Conservation (phyloP, 768 basidiomycete species). For the Sutorius australiensis region DNA sequence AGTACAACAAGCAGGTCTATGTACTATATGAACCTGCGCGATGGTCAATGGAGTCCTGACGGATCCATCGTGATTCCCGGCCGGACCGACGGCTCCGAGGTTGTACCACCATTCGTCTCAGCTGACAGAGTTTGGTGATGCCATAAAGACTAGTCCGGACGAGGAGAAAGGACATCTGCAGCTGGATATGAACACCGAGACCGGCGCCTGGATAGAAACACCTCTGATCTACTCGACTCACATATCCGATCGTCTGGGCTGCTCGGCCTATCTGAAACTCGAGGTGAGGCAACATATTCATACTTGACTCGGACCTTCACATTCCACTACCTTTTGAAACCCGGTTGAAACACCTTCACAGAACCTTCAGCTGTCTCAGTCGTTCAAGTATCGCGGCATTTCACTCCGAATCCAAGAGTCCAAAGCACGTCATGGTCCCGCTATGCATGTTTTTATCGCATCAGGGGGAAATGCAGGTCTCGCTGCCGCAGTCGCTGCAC, state of each 20-base stretch:
- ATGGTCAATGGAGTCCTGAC: background rate
- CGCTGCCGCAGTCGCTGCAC: conserved; percentile 63
- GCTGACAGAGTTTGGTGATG: background rate
- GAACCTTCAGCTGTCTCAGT: conserved; percentile 70
- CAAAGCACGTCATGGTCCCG: conserved; percentile 46
- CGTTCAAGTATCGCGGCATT: conserved; percentile 75
- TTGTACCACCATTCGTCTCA: no score
- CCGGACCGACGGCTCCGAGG: background rate
- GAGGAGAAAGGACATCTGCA: background rate
- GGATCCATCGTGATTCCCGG: background rate
- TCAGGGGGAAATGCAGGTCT: conserved; percentile 83
- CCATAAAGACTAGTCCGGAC: background rate
- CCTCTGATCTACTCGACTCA: conserved; percentile 59
- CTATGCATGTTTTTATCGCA: conserved; percentile 62
- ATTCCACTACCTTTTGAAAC: background rate
- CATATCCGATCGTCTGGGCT: conserved; percentile 51
- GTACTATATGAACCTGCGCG: background rate
- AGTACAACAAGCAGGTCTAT: conserved; percentile 50
- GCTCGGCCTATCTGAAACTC: conserved; percentile 64
- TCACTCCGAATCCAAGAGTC: conserved; percentile 57
- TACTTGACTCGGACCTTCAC: background rate
- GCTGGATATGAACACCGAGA: conserved; percentile 4
- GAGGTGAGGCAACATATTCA: conserved; percentile 44
- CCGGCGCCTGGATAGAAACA: conserved; percentile 54
- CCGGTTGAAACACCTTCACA: conserved; percentile 27